Evolutionary conservation across 225 moss, liverwort and hornwort species (phyloP).

Genomic region (Bryum argenteum): DNA sequence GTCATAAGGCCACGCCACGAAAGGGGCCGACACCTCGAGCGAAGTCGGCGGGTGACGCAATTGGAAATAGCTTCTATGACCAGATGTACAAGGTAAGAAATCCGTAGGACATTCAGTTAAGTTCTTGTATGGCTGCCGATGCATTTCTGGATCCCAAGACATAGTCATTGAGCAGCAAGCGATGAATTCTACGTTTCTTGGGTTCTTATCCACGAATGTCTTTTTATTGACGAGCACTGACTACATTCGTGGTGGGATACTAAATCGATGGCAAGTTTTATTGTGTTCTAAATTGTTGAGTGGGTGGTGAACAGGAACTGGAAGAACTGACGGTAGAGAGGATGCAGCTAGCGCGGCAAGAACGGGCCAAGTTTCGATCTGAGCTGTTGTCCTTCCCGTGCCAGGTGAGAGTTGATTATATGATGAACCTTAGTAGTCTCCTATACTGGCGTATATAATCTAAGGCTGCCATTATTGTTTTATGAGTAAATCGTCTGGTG

Average conservation of each 20-base stretch:
- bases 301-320: slow-evolving; percentile 46
- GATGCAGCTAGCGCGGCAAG: slow-evolving; percentile 38
- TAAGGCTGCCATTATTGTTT: neutral
- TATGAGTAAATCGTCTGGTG: slow-evolving; percentile 1
- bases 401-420: slow-evolving; percentile 29
- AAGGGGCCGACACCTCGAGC: slow-evolving; percentile 26
- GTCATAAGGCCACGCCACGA: slow-evolving; percentile 19
- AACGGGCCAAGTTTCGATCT: slow-evolving; percentile 31
- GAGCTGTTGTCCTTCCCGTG: slow-evolving; percentile 16
- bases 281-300: slow-evolving; percentile 24
- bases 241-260: slow-evolving; percentile 2
- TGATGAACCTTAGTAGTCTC: neutral
- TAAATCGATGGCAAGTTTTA: neutral
- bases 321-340: slow-evolving; percentile 44
- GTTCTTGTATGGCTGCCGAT: neutral
- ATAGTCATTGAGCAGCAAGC: neutral
- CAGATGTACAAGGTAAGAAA: slow-evolving; percentile 52
- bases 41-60: slow-evolving; percentile 22
- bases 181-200: neutral
- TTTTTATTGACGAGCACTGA: slow-evolving; percentile 1
- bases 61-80: slow-evolving; percentile 45
- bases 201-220: neutral
- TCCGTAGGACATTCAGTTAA: neutral
- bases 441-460: slow-evolving; percentile 1
- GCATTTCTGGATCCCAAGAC: neutral